A percentile compares a stretch with the other conserved stretches of the same genome.
Conservation (phyloP, 768 basidiomycete species). For the Boletus reticuloceps region DNA sequence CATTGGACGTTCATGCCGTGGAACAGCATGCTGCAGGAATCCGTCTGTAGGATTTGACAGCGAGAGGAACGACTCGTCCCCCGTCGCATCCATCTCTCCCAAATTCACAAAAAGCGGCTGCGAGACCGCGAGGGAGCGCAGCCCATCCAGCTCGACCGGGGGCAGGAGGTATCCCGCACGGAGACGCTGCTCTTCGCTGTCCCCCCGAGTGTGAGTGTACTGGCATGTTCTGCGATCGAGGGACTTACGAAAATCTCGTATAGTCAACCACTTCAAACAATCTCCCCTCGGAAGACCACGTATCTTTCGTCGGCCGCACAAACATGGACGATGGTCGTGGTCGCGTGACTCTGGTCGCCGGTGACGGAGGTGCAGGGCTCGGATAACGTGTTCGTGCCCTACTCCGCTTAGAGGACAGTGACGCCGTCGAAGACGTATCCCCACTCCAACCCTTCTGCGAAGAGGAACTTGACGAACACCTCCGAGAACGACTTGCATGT, state of each 20-base stretch:
- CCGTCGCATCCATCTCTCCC: constrained; percentile 31
- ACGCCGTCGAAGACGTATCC: neutral
- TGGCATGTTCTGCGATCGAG: neutral
- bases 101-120: constrained; percentile 45
- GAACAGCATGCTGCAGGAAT: constrained; percentile 18
- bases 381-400: constrained; percentile 1
- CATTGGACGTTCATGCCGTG: constrained; percentile 27
- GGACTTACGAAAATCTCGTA: constrained; percentile 15
- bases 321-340: constrained; percentile 17
- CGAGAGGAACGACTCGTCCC: constrained; percentile 44
- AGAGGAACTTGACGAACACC: constrained; percentile 9
- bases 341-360: neutral
- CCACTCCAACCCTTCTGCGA: neutral
- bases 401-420: constrained; percentile 8
- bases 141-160: constrained; percentile 35
- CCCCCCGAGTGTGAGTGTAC: neutral
- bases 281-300: constrained; percentile 2
- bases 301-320: constrained; percentile 11
- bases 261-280: constrained; percentile 1
- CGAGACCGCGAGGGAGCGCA: constrained; percentile 39
- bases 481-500: neutral
- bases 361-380: neutral
- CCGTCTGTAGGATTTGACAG: constrained; percentile 34
- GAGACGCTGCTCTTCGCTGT: constrained; percentile 8
- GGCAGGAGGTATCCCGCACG: neutral